Base-by-base conservation (phyloP, 1,139 yeast species). In the Blastobotrys ciferrii region DNA sequence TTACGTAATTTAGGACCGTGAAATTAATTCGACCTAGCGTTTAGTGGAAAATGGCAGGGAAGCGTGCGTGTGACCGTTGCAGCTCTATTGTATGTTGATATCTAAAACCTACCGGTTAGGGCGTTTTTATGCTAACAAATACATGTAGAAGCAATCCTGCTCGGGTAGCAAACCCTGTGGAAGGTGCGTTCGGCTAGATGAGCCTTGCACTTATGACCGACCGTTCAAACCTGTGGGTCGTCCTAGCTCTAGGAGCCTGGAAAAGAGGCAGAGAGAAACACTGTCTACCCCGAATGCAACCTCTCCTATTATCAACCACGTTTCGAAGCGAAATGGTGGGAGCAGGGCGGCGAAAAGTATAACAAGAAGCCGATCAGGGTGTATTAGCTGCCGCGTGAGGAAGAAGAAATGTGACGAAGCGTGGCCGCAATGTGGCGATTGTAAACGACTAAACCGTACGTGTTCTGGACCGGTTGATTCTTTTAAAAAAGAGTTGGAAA, bases 371-470 rank as follows among this genome's bases (percentile, higher is more conserved):
- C 40, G 40, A 5, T 18, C 40, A 3, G 40, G 40, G 4, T 36
- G 40, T 36, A 36, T 36, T 7, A 36, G 40, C 40, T 36, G 40
- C 17, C 40, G 40, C 13, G 14, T 36, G 19, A 19, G 40, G 6
- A 36, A 36, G 28, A 36, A 36, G 14, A 36, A 36, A 14, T 36
- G 40, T 28, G 40, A 36, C 28, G 40, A 36, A 14, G 14, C 40
- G 7, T 36, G 40, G 40, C 40, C 40, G 9, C 40, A 36, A 36
- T 36, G 40, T n/a, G 40, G 40, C 6, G 40, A 36, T 19, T 36
- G 40, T n/a, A 19, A 19, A 13, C 11, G 40, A 7, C 12, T 36
- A 28, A 36, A 36, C 19, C 18, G 19, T 9, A 19, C 11, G 14
- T 36, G 40, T 23, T 36, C 40, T 19, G 40, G 40, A 18, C 40